Base-by-base conservation (phyloP, 2,329 filamentous ascomycete genomes). In the Thielaviopsis punctulata region DNA sequence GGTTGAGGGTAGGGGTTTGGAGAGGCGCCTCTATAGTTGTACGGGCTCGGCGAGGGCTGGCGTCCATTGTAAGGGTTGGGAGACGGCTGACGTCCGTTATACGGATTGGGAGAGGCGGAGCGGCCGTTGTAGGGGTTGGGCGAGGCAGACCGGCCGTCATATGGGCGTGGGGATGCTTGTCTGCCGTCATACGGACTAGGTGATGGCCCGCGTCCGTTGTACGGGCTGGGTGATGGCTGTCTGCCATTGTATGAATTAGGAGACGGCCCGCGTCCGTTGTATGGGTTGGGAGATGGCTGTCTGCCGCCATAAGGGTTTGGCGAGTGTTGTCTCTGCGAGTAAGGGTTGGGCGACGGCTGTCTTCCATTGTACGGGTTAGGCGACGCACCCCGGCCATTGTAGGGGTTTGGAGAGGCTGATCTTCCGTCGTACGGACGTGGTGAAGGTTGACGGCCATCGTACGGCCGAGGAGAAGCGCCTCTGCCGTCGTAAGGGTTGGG, bases 401-500 rank as follows among this genome's bases (percentile, higher is more conserved):
- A 36, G 1, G 49, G 43, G 21, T 23, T 48, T 39, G 52, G 30
- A 3, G 30, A 36, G 4, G 30, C 30, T n/a, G n/a, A n/a, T n/a
- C n/a, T n/a, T n/a, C n/a, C n/a, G n/a, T n/a, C n/a, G n/a, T n/a
- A n/a, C n/a, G n/a, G n/a, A n/a, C n/a, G n/a, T n/a, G n/a, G n/a
- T n/a, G n/a, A n/a, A n/a, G n/a, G n/a, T 9, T 15, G 13, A 9
- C 30, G 30, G 13, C 30, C 12, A 15, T 36, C n/a, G 30, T 36
- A 36, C n/a, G 30, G 30, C 4, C n/a, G 13, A n/a, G 30, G 30
- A 36, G 30, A 36, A n/a, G 30, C 30, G 3, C 65, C 64, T 36
- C 60, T 63, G 53, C 7, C 24, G 9, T 36, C 30, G 30, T 36
- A 36, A 15, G 62, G 59, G 27, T 63, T 71, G 57, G 69, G 66